Conservation (phyloP, 2,329 filamentous ascomycete genomes). For the Cladosporium sp. region DNA sequence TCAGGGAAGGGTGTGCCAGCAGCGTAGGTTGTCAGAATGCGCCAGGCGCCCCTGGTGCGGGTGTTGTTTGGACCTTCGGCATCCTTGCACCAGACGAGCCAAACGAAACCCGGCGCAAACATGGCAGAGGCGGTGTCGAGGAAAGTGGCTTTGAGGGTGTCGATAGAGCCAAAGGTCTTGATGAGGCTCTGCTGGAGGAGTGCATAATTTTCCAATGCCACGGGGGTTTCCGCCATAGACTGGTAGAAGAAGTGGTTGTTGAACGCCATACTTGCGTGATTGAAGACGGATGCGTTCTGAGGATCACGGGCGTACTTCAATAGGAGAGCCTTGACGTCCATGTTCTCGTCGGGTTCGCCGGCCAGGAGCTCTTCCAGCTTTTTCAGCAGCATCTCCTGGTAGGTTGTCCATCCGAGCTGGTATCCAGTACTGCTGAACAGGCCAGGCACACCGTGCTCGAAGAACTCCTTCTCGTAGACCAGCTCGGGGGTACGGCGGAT, state of each 20-base stretch:
- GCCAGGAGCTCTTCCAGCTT: constrained; percentile 70
- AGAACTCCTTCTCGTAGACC: constrained; percentile 43
- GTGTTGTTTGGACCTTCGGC: constrained; percentile 28
- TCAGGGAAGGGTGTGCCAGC: constrained; percentile 83
- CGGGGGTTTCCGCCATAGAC: constrained; percentile 20
- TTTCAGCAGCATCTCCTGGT: constrained; percentile 69
- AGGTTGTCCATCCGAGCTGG: constrained; percentile 74
- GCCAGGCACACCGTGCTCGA: constrained; percentile 57
- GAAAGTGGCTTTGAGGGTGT: constrained; percentile 77
- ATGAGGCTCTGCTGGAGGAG: constrained; percentile 58
- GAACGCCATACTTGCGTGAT: constrained; percentile 92
- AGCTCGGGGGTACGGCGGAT: constrained; percentile 38
- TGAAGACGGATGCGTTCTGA: constrained; percentile 75
- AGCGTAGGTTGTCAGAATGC: constrained; percentile 82
- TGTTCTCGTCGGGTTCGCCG: constrained; percentile 63
- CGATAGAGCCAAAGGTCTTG: constrained; percentile 72
- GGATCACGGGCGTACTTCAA: constrained; percentile 76
- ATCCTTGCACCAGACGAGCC: constrained; percentile 63
- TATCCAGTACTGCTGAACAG: constrained; percentile 68
- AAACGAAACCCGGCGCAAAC: constrained; percentile 97
- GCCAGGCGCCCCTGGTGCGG: constrained; percentile 47
- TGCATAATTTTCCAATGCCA: constrained; percentile 51
- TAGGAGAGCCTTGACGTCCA: constrained; percentile 62
- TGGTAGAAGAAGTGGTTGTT: constrained; percentile 87
- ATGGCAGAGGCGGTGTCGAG: constrained; percentile 76